A percentile compares a stretch with the other conserved stretches of the same genome.
Conservation (phyloP, 257 asterid species). For the Lycium barbarum region DNA sequence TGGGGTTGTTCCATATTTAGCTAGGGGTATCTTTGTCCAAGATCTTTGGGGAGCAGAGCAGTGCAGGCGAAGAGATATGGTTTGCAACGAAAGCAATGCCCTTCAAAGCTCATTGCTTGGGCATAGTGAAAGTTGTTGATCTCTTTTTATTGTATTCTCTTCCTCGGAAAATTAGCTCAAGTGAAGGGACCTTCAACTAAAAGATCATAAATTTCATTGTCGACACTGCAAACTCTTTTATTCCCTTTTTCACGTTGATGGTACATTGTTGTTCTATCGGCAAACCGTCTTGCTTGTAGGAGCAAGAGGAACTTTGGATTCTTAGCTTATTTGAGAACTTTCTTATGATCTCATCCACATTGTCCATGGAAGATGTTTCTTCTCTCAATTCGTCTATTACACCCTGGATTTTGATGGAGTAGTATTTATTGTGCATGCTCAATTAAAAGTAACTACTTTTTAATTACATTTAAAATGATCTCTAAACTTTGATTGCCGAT, state of each 20-base stretch:
- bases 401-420: slow-evolving; percentile 2
- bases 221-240: neutral
- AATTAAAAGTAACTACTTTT: slow-evolving; percentile 3
- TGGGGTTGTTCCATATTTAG: slow-evolving; percentile 1
- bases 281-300: neutral
- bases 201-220: neutral
- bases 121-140: neutral
- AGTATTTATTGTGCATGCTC: neutral
- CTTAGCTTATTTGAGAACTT: slow-evolving; percentile 13
- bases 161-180: neutral
- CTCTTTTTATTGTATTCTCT: slow-evolving; percentile 13
- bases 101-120: neutral
- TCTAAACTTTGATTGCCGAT: neutral
- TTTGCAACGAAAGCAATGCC: neutral
- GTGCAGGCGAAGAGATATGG: neutral
- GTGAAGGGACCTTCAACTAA: neutral
- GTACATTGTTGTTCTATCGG: neutral
- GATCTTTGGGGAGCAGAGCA: neutral
- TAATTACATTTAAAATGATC: slow-evolving; percentile 9
- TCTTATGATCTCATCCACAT: neutral
- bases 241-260: neutral
- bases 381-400: neutral
- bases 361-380: neutral
- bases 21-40: neutral
- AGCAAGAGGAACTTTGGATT: neutral